Percentiles rank a stretch among this genome's conserved stretches.
Evolutionary conservation across 768 basidiomycete species (phyloP).

Genomic region (Collybiopsis luxurians): DNA sequence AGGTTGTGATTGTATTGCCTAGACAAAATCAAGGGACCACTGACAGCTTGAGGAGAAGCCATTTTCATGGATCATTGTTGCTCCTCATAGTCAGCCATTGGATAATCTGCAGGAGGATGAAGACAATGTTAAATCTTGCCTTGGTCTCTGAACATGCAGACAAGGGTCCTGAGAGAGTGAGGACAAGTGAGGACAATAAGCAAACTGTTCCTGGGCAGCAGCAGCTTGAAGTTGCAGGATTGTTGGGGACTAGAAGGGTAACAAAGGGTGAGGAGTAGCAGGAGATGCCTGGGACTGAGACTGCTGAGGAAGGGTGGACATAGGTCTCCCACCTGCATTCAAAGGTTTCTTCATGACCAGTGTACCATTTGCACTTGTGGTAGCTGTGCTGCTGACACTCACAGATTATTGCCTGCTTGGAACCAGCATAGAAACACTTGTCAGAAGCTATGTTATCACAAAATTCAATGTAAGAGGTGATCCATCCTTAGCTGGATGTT

Average conservation of each 20-base stretch:
- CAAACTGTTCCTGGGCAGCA: slow-evolving; percentile 2
- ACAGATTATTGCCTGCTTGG: neutral
- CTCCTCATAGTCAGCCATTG: slow-evolving; percentile 1
- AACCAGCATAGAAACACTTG: neutral
- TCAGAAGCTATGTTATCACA: neutral
- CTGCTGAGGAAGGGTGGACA: neutral
- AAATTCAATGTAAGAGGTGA: neutral
- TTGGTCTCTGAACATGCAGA: slow-evolving; percentile 1
- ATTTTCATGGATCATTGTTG: neutral
- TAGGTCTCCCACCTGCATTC: too few species aligned
- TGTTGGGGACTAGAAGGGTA: neutral
- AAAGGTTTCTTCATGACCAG: too few species aligned
- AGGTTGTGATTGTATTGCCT: neutral
- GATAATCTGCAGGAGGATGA: neutral
- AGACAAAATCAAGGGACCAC: neutral
- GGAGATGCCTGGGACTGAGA: neutral
- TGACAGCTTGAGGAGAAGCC: neutral
- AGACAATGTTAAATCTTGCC: slow-evolving; percentile 2
- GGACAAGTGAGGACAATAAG: slow-evolving; percentile 2
- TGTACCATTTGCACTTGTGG: neutral
- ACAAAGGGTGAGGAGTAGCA: neutral
- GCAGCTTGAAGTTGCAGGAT: neutral
- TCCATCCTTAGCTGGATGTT: neutral
- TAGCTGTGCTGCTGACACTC: neutral
- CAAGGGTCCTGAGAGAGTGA: slow-evolving; percentile 7